phyloP scores from a whole-genome alignment of 225 moss, liverwort and hornwort species.

The Sphagnum tenellum region DNA sequence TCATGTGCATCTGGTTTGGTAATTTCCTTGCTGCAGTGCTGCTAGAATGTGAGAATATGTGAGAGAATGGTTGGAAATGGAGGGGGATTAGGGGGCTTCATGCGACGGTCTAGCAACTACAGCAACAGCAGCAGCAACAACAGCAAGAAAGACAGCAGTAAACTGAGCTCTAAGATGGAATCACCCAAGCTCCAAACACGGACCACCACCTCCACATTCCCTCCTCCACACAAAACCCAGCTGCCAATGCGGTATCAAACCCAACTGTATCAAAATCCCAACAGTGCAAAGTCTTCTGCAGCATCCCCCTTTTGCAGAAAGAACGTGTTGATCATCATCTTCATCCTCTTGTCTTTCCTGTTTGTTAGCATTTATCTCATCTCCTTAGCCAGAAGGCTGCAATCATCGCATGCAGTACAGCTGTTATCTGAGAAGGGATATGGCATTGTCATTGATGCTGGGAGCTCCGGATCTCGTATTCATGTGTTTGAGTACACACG shows the following conservation, averaged over 20 bases:
- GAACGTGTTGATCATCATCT: slow-evolving; percentile 49
- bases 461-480: slow-evolving; percentile 85
- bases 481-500: slow-evolving; percentile 68
- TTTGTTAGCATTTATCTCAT: slow-evolving; percentile 61
- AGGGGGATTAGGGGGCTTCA: slow-evolving; percentile 78
- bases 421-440: slow-evolving; percentile 28
- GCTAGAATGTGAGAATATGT: slow-evolving; percentile 20
- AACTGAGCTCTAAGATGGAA: slow-evolving; percentile 27
- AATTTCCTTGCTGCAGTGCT: no score
- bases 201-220: slow-evolving; percentile 52
- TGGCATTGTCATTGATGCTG: slow-evolving; percentile 79
- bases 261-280: slow-evolving; percentile 46
- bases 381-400: slow-evolving; percentile 58
- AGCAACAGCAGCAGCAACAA: slow-evolving; percentile 14
- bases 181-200: slow-evolving; percentile 73
- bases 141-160: slow-evolving; percentile 4
- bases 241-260: slow-evolving; percentile 90
- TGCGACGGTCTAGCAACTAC: slow-evolving; percentile 45
- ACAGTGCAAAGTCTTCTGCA: slow-evolving; percentile 21
- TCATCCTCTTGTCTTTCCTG: slow-evolving; percentile 45
- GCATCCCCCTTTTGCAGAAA: slow-evolving; percentile 28
- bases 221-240: slow-evolving; percentile 90
- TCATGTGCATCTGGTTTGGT: no score
- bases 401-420: slow-evolving; percentile 36
- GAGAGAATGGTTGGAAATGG: slow-evolving; percentile 93